Evolutionary conservation across 441 rosid species (phyloP), one percentile per base, ranked within the genome.

Genomic region (Syzygium syzygioides): DNA sequence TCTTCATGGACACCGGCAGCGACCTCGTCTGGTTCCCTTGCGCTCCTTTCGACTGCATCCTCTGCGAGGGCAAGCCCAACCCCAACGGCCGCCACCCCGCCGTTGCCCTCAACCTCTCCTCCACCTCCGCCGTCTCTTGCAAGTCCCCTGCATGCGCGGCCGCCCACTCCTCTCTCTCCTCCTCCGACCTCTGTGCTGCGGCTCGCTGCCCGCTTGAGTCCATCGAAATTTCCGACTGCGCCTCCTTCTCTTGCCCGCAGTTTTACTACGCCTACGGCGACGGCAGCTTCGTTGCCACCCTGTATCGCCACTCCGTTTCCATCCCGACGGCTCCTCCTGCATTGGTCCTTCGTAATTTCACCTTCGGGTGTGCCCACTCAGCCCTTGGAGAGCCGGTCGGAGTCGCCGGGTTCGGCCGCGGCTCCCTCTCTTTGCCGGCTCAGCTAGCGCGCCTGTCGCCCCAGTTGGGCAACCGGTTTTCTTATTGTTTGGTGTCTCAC

Each of bases 1-100:
- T 94, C 64, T 85, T 93, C 91, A 87, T 95, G 92, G 96, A 95
- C 88, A 95, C 95, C 7, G 96, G 95, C 86, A 95, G 96, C 86
- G 89, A 91, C 91, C 86, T 94, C 55, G 95, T 94, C 86, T 94
- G 95, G 96, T 93, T 93, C 88, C 95, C 96, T 13, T 94, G 94
- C 90, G 91, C 96, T 68, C 86, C 88, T 23, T 85, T 85, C 87
- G 62, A 60, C 48, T 93, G 87, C 89, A 94, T 93, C 88, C 91
- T 87, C 79, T 95, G 95, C 91, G 90, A 90, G 45, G 88, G 89
- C 86, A 93, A 94, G 79, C 83, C 91, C 25, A 90, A 85, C 88
- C 84, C 90, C 54, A 30, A 89, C 66, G 1, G n/a, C 45, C 50
- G 89, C 23, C 32, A 86, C n/a, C 37, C 88, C 87, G 13, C 84